A percentile compares a stretch with the other conserved stretches of the same genome.
phyloP scores from a whole-genome alignment of 192 early-diverging fungal genomes.

The Linnemannia elongata region DNA sequence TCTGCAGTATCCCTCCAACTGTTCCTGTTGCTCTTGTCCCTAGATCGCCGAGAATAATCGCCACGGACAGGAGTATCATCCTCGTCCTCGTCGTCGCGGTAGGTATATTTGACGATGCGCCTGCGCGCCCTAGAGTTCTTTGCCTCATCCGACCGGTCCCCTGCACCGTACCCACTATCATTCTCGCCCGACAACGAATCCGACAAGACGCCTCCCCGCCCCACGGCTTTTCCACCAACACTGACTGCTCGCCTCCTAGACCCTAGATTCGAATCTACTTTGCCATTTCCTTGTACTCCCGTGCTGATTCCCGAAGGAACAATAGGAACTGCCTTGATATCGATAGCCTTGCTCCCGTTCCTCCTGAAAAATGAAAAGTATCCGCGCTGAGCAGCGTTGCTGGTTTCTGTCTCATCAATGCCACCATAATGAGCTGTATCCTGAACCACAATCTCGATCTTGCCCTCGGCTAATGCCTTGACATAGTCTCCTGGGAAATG shows the following conservation, averaged over 20 bases:
- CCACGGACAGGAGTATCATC: neutral
- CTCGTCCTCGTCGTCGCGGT: constrained; percentile 24
- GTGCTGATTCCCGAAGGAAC: neutral
- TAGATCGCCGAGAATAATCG: constrained; percentile 7
- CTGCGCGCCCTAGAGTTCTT: constrained; percentile 14
- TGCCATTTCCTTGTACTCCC: neutral
- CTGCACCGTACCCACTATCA: constrained; percentile 51
- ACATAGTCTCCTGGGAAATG: constrained; percentile 69
- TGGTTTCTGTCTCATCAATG: constrained; percentile 38
- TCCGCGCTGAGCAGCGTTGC: constrained; percentile 22
- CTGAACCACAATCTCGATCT: constrained; percentile 60
- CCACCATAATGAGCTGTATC: constrained; percentile 36
- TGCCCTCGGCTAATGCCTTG: constrained; percentile 60
- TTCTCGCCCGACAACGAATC: constrained; percentile 22
- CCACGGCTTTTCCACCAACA: neutral
- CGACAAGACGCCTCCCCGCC: neutral
- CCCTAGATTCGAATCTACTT: neutral
- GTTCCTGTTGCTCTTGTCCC: neutral
- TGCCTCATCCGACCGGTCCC: neutral
- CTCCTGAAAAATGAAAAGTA: constrained; percentile 31
- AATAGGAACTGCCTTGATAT: neutral
- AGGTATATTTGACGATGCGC: constrained; percentile 51
- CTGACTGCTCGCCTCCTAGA: neutral
- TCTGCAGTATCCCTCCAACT: neutral
- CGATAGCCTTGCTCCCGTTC: neutral